Conservation (phyloP, 139 green algal genomes). For the Pseudopediastrum boryanum region DNA sequence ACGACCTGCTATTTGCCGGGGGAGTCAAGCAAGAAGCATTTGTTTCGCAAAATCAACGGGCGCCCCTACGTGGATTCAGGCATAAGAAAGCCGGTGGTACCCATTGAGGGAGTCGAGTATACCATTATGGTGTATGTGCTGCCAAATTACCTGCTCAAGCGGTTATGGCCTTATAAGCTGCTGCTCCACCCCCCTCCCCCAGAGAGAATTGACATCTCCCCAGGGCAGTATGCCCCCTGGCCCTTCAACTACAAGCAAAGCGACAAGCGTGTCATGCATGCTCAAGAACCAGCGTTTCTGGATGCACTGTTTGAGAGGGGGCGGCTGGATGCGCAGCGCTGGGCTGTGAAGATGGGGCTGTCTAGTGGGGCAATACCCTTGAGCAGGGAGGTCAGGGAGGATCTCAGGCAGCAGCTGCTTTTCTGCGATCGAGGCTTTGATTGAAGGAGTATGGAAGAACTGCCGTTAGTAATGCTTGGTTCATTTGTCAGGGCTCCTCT, state of each 20-base stretch:
- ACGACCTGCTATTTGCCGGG: too few relatives aligned
- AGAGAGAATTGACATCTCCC: constrained; percentile 17
- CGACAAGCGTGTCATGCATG: constrained; percentile 19
- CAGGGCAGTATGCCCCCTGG: constrained; percentile 26
- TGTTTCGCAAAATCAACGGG: too few relatives aligned
- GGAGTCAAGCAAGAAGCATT: too few relatives aligned
- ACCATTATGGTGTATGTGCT: constrained; percentile 15
- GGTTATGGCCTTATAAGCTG: constrained; percentile 24
- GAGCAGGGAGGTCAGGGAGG: too few relatives aligned
- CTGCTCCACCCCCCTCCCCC: constrained; percentile 20
- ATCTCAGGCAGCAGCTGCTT: too few relatives aligned
- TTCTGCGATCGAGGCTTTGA: too few relatives aligned
- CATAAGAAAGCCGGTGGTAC: neutral
- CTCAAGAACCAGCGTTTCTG: constrained; percentile 11
- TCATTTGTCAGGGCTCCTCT: too few relatives aligned
- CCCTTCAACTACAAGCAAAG: constrained; percentile 22
- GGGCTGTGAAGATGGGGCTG: constrained; percentile 4
- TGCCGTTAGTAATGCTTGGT: too few relatives aligned
- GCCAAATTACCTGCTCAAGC: neutral
- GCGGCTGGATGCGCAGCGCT: constrained; percentile 11
- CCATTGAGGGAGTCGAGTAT: neutral
- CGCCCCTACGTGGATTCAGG: too few relatives aligned
- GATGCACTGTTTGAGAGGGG: constrained; percentile 36
- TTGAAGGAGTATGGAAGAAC: too few relatives aligned
- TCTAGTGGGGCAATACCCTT: too few relatives aligned